These are phyloP conservation scores for Alternaria ventricosa DNA, from an alignment of 2,329 filamentous ascomycete genomes.

Conservation along the genomic window DNA sequence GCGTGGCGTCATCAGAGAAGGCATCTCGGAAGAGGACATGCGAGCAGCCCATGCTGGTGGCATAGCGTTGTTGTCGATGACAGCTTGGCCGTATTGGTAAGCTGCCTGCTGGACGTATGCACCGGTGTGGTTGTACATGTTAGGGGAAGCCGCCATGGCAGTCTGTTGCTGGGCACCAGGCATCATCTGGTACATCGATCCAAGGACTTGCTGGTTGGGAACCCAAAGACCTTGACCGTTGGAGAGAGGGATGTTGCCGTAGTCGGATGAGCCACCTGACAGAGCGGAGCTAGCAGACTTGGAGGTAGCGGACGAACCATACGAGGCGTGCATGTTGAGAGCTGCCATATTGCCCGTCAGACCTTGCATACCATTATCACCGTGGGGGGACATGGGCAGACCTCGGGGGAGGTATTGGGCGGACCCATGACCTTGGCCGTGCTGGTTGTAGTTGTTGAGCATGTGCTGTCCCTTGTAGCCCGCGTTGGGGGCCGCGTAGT, in stretches of 20 bases:
- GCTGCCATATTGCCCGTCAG: constrained; percentile 46
- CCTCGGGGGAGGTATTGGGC: constrained; percentile 46
- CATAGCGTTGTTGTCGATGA: constrained; percentile 55
- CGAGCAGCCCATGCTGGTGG: constrained; percentile 55
- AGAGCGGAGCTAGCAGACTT: constrained; percentile 43
- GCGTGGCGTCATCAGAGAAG: constrained; percentile 59
- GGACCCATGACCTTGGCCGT: constrained; percentile 38
- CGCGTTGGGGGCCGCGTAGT: constrained; percentile 30
- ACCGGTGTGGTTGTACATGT: constrained; percentile 55
- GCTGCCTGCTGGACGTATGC: constrained; percentile 53
- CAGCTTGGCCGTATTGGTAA: constrained; percentile 54
- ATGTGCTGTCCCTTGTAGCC: constrained; percentile 44
- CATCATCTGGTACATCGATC: constrained; percentile 45
- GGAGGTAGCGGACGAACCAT: constrained; percentile 38
- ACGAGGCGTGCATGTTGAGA: constrained; percentile 45
- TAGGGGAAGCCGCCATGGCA: constrained; percentile 43
- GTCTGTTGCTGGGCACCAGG: constrained; percentile 40
- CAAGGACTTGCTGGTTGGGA: constrained; percentile 45
- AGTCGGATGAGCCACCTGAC: constrained; percentile 44
- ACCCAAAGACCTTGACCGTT: constrained; percentile 50
- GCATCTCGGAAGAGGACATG: constrained; percentile 56
- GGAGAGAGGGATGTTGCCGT: constrained; percentile 39
- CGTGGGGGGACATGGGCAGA: constrained; percentile 41
- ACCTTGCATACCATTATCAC: constrained; percentile 39
- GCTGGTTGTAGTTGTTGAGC: constrained; percentile 38